Conservation (phyloP, 164 flowering plant species). For the Magnolia sinica region DNA sequence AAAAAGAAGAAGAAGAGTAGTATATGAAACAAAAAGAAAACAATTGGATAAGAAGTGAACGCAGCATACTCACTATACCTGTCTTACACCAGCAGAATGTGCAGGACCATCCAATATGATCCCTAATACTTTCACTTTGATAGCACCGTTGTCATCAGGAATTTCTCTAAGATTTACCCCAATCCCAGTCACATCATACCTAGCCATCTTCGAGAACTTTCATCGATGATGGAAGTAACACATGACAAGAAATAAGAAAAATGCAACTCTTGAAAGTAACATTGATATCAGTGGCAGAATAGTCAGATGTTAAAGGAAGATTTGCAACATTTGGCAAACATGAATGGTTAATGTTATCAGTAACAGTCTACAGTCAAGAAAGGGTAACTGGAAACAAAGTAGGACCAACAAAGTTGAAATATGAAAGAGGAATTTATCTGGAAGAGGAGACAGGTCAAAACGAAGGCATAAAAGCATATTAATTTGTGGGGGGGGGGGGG, state of each 20-base stretch:
- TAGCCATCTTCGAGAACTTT: slow-evolving; percentile 95
- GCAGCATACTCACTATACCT: slow-evolving; percentile 40
- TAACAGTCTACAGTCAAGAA: too few relatives aligned
- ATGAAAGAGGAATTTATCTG: neutral
- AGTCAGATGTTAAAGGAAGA: neutral
- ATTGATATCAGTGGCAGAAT: slow-evolving; percentile 5
- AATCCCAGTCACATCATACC: slow-evolving; percentile 91
- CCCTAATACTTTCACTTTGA: slow-evolving; percentile 80
- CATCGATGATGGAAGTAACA: slow-evolving; percentile 33
- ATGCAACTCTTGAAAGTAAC: slow-evolving; percentile 35
- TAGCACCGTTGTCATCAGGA: slow-evolving; percentile 56
- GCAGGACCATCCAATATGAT: slow-evolving; percentile 92
- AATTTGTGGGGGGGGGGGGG: too few relatives aligned
- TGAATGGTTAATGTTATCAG: neutral
- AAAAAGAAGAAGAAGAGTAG: neutral
- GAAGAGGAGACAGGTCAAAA: neutral
- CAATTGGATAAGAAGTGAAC: neutral
- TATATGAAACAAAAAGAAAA: neutral
- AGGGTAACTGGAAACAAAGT: neutral
- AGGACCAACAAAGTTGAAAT: neutral
- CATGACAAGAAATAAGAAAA: slow-evolving; percentile 38
- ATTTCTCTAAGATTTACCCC: slow-evolving; percentile 92
- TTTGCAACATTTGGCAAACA: neutral
- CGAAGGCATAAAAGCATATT: too few relatives aligned
- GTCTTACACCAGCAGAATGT: slow-evolving; percentile 83